Base-by-base conservation (phyloP, 495 filamentous ascomycete species). In the Trichodelitschia bisporula region DNA sequence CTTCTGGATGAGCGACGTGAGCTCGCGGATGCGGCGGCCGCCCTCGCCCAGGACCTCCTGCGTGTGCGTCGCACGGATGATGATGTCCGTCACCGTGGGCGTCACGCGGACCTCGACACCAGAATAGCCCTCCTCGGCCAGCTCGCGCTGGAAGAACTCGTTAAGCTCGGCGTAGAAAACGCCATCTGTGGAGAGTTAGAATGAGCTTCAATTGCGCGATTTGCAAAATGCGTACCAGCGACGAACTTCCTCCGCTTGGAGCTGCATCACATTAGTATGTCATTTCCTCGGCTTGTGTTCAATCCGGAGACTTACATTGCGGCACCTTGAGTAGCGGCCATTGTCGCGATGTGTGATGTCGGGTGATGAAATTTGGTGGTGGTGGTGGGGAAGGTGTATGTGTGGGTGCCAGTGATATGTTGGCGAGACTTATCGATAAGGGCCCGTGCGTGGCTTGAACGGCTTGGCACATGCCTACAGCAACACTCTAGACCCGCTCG, bases 81-180 rank as follows among this genome's bases (percentile, higher is more conserved):
- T 97, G 73, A 95, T 95, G 56, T 93, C 86, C 63, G 86, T 97
- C 55, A 97, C 86, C 50, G 86, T 97, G 48, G 86, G 86, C 43
- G 86, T 97, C 47, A 97, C 86, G 64, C 86, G 83, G 59, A 97
- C 89, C 64, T 97, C 89, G 51, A 97, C 86, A 51, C 86, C 86
- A 19, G 89, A 95, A 66, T 97, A 97, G 43, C 86, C 86, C 67
- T 97, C 89, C 69, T 97, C 84, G 54, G 84, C 84, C 53, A 97
- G 66, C 64, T 97, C 86, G 56, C 89, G 84, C 67, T 93, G 89
- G 80, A 97, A 97, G 77, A 97, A 97, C 65, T 97, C 86, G 74
- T 95, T 97, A 58, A 95, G 62, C 63, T 97, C 86, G 62, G 89
- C 89, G 59, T 93, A 97, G 77, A 95, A 97, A 55, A 95, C 89